Base-by-base conservation (phyloP, 148 eudicot genomes). In the Chenopodium berlandieri region DNA sequence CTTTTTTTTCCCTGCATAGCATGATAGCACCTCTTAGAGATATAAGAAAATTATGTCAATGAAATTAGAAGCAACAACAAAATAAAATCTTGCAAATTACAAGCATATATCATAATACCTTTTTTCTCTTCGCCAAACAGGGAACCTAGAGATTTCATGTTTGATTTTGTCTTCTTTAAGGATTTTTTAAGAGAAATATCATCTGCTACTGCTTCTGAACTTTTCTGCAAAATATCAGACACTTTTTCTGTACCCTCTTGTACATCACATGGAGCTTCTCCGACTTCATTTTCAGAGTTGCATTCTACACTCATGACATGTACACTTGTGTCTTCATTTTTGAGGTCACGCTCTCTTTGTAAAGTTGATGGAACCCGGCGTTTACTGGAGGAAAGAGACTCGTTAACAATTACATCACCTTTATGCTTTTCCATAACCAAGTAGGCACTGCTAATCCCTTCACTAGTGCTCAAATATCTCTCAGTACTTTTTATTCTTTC, bases 1-100 rank as follows among this genome's bases (percentile, higher is more conserved):
- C 5, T 62, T 82, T 23, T 87, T 73, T 62, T 83, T 79, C 32
- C 81, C 94, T 91, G 52, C 23, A 17, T 22, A 44, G 9, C 75
- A 72, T 16, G 23, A 71, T 30, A 30, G 7, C 66, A 65, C 7
- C 20, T 16, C 19, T 71, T 71, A 71, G 13, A 37, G 23, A 10
- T 7, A n/a, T 8, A 23, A 65, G 2, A 20, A 25, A 65, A 8
- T 65, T n/a, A 11, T 9, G 7, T 65, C 27, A 25, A 25, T n/a
- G 23, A 13, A 64, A 2, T 8, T 22, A 22, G 27, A 37, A 58
- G 12, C 17, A 64, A 20, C n/a, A 60, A 66, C 2, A 68, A 27
- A 9, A 44, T 60, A 70, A 23, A 13, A 16, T 20, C 11, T 68
- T n/a, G 2, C 4, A 17, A 47, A 71, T 10, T 50, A 13, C 25